Evolutionary conservation across 2,329 filamentous ascomycete genomes (phyloP).

Genomic region (Zasmidium angulare): DNA sequence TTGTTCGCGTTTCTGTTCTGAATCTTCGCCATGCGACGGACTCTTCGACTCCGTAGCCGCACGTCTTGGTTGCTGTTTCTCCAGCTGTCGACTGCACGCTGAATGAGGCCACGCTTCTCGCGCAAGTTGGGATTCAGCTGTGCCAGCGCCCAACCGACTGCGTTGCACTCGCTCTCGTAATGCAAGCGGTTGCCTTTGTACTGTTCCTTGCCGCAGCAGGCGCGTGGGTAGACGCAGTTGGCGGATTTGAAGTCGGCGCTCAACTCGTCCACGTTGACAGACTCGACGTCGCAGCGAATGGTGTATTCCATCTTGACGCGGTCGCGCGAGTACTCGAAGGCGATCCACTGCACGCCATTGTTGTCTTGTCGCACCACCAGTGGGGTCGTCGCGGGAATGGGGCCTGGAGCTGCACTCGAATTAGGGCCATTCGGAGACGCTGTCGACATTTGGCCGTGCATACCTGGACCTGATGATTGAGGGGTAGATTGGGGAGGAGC

Average conservation of each 20-base stretch:
- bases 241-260: conserved; percentile 91
- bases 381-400: conserved; percentile 94
- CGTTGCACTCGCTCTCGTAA: conserved; percentile 98
- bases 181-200: conserved; percentile 94
- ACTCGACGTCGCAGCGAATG: conserved; percentile 96
- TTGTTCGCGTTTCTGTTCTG: conserved; percentile 61
- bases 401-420: conserved; percentile 88
- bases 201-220: conserved; percentile 91
- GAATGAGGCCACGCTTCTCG: conserved; percentile 92
- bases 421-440: conserved; percentile 59
- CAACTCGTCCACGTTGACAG: conserved; percentile 85
- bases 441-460: conserved; percentile 22
- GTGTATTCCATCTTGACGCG: conserved; percentile 99
- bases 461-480: conserved; percentile 33
- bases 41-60: conserved; percentile 82
- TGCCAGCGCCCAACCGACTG: conserved; percentile 97
- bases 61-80: conserved; percentile 98
- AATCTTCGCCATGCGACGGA: conserved; percentile 94
- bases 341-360: conserved; percentile 98
- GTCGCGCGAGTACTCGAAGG: conserved; percentile 95
- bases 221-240: conserved; percentile 96
- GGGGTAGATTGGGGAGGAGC: conserved; percentile 29
- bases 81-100: conserved; percentile 97
- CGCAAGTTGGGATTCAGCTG: conserved; percentile 87
- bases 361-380: conserved; percentile 91